A percentile compares a stretch with the other conserved stretches of the same genome.
Evolutionary conservation across 495 filamentous ascomycete genomes (phyloP).

Genomic region (Achaetomiella virescens): DNA sequence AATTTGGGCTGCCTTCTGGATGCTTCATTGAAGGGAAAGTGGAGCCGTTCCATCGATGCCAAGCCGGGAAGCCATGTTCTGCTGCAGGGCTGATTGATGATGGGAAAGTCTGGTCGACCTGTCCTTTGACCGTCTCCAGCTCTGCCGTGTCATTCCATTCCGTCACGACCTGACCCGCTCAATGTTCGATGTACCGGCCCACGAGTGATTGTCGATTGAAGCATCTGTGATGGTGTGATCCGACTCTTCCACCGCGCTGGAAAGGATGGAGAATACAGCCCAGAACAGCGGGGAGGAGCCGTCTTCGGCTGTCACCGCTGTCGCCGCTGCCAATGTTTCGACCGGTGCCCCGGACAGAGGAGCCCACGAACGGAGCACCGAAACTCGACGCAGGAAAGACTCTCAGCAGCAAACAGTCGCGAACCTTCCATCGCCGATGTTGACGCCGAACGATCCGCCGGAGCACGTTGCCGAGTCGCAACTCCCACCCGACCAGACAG

Average conservation of each 20-base stretch:
- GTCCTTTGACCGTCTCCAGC: too few relatives aligned
- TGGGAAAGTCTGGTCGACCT: too few relatives aligned
- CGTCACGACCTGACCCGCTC: too few relatives aligned
- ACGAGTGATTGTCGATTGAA: too few relatives aligned
- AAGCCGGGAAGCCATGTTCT: too few relatives aligned
- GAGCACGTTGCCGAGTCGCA: not conserved
- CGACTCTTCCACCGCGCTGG: not conserved
- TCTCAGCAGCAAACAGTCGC: not conserved
- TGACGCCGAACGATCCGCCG: conserved; percentile 14
- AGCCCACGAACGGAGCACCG: not conserved
- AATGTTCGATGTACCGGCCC: too few relatives aligned
- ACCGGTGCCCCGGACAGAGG: not conserved
- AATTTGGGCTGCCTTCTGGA: too few relatives aligned
- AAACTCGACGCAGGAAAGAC: not conserved
- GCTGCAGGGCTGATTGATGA: too few relatives aligned
- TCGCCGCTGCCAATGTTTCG: not conserved
- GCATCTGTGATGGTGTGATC: not conserved
- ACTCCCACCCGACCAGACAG: not conserved
- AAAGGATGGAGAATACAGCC: not conserved
- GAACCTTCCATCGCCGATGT: conserved; percentile 15
- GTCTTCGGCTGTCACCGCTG: not conserved
- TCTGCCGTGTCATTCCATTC: too few relatives aligned
- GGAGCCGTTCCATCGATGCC: too few relatives aligned
- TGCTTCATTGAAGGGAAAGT: too few relatives aligned
- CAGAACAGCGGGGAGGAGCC: not conserved